Conservation (phyloP, 2,329 filamentous ascomycete genomes). For the Cercospora berteroae region DNA sequence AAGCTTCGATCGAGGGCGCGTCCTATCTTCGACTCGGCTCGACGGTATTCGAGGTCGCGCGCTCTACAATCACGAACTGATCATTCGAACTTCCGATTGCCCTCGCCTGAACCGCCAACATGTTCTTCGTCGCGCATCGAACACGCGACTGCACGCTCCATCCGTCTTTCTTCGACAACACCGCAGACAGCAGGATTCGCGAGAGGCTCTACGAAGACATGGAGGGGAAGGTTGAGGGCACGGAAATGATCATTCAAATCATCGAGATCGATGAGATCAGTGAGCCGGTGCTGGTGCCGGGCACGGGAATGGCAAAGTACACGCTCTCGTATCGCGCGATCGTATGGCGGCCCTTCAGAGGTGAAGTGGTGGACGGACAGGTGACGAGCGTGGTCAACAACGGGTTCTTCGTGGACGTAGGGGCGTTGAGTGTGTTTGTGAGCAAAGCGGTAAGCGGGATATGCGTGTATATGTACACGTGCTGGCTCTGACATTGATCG, state of each 20-base stretch:
- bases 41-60: background rate
- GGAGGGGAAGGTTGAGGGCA: constrained; percentile 90
- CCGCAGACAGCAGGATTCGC: constrained; percentile 88
- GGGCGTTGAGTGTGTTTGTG: constrained; percentile 75
- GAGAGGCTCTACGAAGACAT: constrained; percentile 88
- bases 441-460: constrained; percentile 67
- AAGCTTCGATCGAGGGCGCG: background rate
- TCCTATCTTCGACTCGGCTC: background rate
- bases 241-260: constrained; percentile 96
- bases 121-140: constrained; percentile 99
- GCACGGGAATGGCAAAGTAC: constrained; percentile 89
- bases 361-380: constrained; percentile 95
- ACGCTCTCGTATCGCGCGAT: constrained; percentile 93
- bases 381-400: constrained; percentile 88
- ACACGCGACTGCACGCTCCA: constrained; percentile 93
- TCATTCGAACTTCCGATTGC: background rate
- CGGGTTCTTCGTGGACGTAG: constrained; percentile 84
- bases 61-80: background rate
- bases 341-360: constrained; percentile 96
- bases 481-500: constrained; percentile 7
- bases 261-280: constrained; percentile 96
- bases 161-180: constrained; percentile 92
- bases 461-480: background rate
- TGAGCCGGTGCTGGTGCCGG: constrained; percentile 79
- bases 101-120: constrained; percentile 41